Conservation (phyloP, 1,139 yeast species). For the Lodderomyces orthopsilosis region DNA sequence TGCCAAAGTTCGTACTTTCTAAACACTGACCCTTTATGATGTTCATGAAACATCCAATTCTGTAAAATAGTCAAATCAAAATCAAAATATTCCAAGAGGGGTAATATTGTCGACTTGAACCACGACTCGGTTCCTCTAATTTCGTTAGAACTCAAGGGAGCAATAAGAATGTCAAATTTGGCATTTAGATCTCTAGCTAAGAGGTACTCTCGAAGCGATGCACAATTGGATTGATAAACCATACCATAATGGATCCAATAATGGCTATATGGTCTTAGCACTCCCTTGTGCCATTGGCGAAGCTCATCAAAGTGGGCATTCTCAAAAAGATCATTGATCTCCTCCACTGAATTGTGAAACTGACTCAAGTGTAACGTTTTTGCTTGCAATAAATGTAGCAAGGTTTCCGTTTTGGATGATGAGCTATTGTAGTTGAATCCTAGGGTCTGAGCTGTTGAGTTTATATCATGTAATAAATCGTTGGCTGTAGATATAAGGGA, state of each 20-base stretch:
- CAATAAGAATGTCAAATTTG: slow-evolving; percentile 22
- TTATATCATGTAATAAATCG: slow-evolving; percentile 16
- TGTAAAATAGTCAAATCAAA: slow-evolving; percentile 25
- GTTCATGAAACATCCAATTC: slow-evolving; percentile 25
- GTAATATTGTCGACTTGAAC: slow-evolving; percentile 31
- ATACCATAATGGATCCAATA: slow-evolving; percentile 29
- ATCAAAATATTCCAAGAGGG: slow-evolving; percentile 21
- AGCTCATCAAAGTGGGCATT: slow-evolving; percentile 19
- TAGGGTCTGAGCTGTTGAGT: slow-evolving; percentile 7
- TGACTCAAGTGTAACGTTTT: slow-evolving; percentile 22
- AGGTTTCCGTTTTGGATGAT: slow-evolving; percentile 6
- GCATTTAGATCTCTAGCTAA: slow-evolving; percentile 13
- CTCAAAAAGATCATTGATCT: slow-evolving; percentile 17
- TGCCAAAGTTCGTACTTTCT: slow-evolving; percentile 27
- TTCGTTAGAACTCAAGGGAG: slow-evolving; percentile 21
- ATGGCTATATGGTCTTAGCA: slow-evolving; percentile 29
- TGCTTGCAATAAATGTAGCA: slow-evolving; percentile 24
- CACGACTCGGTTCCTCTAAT: slow-evolving; percentile 22
- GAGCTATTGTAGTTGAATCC: slow-evolving; percentile 5
- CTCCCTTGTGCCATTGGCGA: slow-evolving; percentile 27
- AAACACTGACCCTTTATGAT: slow-evolving; percentile 6
- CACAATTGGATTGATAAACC: slow-evolving; percentile 11
- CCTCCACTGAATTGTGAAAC: slow-evolving; percentile 19
- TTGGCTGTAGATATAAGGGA: slow-evolving; percentile 17
- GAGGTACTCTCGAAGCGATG: slow-evolving; percentile 17